phyloP scores from a whole-genome alignment of 2,329 filamentous ascomycete species.

The Arthroderma sp. region DNA sequence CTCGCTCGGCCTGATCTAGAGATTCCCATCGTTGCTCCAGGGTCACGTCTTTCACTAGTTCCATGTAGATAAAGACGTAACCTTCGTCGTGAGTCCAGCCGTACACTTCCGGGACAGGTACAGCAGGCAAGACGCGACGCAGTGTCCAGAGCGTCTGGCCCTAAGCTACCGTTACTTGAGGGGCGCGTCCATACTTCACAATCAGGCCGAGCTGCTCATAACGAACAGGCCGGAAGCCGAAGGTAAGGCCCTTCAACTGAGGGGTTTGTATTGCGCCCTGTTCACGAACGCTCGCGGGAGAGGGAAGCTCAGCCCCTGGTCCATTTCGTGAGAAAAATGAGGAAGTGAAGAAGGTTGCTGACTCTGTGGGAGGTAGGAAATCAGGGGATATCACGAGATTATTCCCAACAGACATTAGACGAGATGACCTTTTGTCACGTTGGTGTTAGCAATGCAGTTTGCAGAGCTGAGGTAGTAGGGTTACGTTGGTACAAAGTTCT shows the following conservation, averaged over 20 bases:
- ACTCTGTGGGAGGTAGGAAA: background rate
- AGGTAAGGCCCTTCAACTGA: background rate
- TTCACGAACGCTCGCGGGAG: constrained; percentile 2
- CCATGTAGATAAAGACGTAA: constrained; percentile 22
- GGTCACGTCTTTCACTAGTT: constrained; percentile 17
- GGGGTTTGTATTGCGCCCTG: background rate
- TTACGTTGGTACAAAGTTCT: background rate
- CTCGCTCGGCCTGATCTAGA: constrained; percentile 8
- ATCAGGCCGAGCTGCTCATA: constrained; percentile 12
- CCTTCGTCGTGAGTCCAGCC: constrained; percentile 19
- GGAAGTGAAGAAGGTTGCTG: constrained; percentile 2
- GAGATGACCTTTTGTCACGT: background rate
- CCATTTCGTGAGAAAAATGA: constrained; percentile 1
- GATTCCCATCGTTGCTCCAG: constrained; percentile 15
- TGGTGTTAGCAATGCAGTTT: background rate
- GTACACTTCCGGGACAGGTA: constrained; percentile 25
- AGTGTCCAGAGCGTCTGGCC: constrained; percentile 15
- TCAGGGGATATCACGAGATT: background rate
- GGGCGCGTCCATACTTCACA: constrained; percentile 14
- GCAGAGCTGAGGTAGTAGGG: background rate
- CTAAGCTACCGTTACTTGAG: constrained; percentile 11
- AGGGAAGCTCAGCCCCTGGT: background rate
- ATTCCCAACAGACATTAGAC: constrained; percentile 1
- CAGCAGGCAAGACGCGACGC: constrained; percentile 9
- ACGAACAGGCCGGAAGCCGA: constrained; percentile 6